A percentile compares a stretch with the other conserved stretches of the same genome.
Evolutionary conservation across 768 basidiomycete species (phyloP).

Genomic region (Rhodocollybia butyracea): DNA sequence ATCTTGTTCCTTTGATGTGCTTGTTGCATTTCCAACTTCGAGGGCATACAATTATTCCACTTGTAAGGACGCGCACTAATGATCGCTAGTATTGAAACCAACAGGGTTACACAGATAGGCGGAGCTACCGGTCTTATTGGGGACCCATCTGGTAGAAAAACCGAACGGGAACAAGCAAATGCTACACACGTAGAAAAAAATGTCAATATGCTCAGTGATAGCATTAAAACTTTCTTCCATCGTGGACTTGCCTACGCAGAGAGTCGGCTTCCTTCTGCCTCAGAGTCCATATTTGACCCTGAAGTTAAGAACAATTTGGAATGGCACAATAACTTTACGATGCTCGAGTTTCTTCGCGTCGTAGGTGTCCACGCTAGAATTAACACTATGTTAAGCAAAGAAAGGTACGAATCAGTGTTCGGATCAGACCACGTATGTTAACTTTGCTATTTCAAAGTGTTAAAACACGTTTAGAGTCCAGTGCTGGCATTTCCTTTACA

Average conservation of each 20-base stretch:
- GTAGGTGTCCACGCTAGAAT: conserved; percentile 82
- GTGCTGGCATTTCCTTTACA: conserved; percentile 93
- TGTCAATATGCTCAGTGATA: conserved; percentile 55
- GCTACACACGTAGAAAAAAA: conserved; percentile 61
- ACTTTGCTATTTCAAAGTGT: conserved; percentile 49
- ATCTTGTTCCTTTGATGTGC: conserved; percentile 84
- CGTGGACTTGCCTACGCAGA: conserved; percentile 61
- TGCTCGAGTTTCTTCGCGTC: conserved; percentile 81
- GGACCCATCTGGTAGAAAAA: conserved; percentile 88
- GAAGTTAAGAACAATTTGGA: conserved; percentile 48
- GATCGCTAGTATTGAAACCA: conserved; percentile 3
- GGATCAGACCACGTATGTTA: neutral
- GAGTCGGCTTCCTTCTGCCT: conserved; percentile 20
- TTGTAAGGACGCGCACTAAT: conserved; percentile 51
- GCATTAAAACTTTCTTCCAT: conserved; percentile 71
- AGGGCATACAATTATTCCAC: conserved; percentile 81
- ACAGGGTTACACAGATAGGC: conserved; percentile 64
- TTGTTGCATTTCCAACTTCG: conserved; percentile 83
- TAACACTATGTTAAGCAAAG: conserved; percentile 85
- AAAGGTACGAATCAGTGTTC: conserved; percentile 56
- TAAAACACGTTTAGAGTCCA: conserved; percentile 70
- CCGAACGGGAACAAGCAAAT: conserved; percentile 73
- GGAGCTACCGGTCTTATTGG: conserved; percentile 96
- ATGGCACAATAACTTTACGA: conserved; percentile 72
- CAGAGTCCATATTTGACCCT: conserved; percentile 16